These are phyloP conservation scores for Manihot esculenta DNA, from an alignment of 441 rosid genomes.

Conservation along the genomic window DNA sequence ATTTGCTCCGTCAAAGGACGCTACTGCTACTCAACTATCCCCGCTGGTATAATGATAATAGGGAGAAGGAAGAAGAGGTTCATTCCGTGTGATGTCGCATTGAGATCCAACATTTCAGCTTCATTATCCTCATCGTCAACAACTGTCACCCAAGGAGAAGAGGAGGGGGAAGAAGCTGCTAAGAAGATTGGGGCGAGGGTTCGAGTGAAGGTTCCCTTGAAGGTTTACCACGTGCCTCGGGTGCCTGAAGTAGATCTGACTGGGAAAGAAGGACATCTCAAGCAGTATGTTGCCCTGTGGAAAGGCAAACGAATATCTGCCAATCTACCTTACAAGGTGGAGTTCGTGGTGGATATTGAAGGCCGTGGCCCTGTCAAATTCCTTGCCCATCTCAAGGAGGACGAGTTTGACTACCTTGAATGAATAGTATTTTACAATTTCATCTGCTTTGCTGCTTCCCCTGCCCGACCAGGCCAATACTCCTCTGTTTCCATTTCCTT, in stretches of 20 bases:
- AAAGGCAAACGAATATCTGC: constrained; percentile 90
- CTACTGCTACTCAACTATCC: background rate
- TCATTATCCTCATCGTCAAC: constrained; percentile 16
- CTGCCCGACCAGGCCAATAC: background rate
- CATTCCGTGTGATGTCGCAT: constrained; percentile 37
- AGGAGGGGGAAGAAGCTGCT: constrained; percentile 28
- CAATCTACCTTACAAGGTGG: constrained; percentile 76
- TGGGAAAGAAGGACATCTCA: constrained; percentile 77
- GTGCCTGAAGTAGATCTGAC: constrained; percentile 77
- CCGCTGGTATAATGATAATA: background rate
- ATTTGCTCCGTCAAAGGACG: background rate
- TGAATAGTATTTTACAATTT: background rate
- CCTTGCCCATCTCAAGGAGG: constrained; percentile 85
- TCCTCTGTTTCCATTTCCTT: background rate
- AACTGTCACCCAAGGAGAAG: constrained; percentile 26
- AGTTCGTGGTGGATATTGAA: constrained; percentile 62
- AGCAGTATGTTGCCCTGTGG: constrained; percentile 71
- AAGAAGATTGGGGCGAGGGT: constrained; percentile 65
- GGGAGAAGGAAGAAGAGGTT: constrained; percentile 18
- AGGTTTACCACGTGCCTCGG: constrained; percentile 87
- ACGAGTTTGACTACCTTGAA: constrained; percentile 74
- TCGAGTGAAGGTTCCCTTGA: constrained; percentile 75
- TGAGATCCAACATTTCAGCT: constrained; percentile 35
- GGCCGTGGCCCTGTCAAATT: constrained; percentile 87
- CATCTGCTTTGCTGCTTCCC: background rate